phyloP scores from a whole-genome alignment of 148 eudicot genomes.

The Rhododendron griersonianum region DNA sequence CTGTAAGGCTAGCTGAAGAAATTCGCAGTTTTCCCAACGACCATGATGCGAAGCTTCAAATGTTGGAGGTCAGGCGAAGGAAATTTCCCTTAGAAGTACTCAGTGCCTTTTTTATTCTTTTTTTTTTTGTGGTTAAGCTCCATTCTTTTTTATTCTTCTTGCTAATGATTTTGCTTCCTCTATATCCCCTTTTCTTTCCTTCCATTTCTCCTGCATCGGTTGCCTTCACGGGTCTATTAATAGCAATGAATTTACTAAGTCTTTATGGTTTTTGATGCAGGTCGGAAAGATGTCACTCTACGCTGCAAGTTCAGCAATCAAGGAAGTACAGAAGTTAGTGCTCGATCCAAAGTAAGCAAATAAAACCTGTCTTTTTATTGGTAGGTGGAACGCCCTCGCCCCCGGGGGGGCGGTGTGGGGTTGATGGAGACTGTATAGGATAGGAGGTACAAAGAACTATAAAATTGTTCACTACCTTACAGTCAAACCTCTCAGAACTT shows the following conservation, averaged over 20 bases:
- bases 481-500: not conserved
- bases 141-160: slow-evolving; percentile 5
- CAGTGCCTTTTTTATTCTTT: slow-evolving; percentile 5
- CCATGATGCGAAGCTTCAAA: slow-evolving; percentile 86
- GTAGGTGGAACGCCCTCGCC: not conserved
- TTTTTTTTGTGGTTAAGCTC: too few species aligned
- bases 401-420: too few species aligned
- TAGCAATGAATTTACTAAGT: not conserved
- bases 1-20: slow-evolving; percentile 72
- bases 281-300: slow-evolving; percentile 90
- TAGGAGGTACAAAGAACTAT: not conserved
- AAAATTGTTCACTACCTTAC: too few species aligned
- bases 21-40: slow-evolving; percentile 87
- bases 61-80: slow-evolving; percentile 65
- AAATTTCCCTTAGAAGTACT: slow-evolving; percentile 12
- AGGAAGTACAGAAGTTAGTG: slow-evolving; percentile 89
- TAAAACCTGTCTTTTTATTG: not conserved
- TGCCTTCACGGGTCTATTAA: not conserved
- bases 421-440: not conserved
- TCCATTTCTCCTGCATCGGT: not conserved
- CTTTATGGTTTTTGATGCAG: slow-evolving; percentile 36
- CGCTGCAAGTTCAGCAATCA: slow-evolving; percentile 95
- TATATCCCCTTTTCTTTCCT: not conserved
- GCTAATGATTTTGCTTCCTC: not conserved
- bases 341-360: slow-evolving; percentile 87